These are phyloP conservation scores for Gracilaria caudata DNA, from an alignment of 23 red algal species.

Conservation along the genomic window DNA sequence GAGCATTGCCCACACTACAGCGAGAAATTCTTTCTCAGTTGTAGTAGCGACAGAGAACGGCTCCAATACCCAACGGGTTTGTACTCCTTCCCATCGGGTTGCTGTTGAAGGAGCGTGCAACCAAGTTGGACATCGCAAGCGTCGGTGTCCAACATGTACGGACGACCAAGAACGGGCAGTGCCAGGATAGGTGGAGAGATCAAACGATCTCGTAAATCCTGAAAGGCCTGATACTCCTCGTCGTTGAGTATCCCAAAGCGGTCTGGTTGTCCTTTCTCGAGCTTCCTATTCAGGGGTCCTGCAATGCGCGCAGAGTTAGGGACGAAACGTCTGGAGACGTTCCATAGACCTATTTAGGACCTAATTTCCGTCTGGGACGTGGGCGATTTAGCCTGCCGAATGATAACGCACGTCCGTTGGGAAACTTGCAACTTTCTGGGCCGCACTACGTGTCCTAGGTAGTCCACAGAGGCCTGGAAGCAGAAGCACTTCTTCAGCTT, in stretches of 20 bases:
- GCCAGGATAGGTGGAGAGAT: too few species aligned
- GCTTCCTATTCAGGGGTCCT: not conserved
- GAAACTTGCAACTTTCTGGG: too few species aligned
- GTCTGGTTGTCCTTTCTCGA: not conserved
- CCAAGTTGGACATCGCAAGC: conserved; percentile 19
- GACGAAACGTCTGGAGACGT: conserved; percentile 31
- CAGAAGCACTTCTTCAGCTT: conserved; percentile 17
- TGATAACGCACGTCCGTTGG: too few species aligned
- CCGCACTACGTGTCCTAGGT: too few species aligned
- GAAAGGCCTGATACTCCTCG: not conserved
- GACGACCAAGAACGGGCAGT: too few species aligned
- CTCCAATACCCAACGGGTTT: conserved; percentile 32
- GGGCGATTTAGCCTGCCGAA: too few species aligned
- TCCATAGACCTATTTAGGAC: conserved; percentile 20
- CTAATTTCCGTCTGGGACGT: not conserved
- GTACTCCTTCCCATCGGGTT: conserved; percentile 11
- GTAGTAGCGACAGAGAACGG: not conserved
- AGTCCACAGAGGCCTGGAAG: too few species aligned
- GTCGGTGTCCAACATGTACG: too few species aligned
- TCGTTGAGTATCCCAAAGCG: not conserved
- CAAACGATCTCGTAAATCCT: too few species aligned
- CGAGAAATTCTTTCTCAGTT: conserved; percentile 31
- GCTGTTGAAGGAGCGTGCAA: conserved; percentile 2
- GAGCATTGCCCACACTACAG: conserved; percentile 28
- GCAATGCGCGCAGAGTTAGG: not conserved